Conservation (phyloP, 345 rosid genomes). For the Rhizophora apiculata region DNA sequence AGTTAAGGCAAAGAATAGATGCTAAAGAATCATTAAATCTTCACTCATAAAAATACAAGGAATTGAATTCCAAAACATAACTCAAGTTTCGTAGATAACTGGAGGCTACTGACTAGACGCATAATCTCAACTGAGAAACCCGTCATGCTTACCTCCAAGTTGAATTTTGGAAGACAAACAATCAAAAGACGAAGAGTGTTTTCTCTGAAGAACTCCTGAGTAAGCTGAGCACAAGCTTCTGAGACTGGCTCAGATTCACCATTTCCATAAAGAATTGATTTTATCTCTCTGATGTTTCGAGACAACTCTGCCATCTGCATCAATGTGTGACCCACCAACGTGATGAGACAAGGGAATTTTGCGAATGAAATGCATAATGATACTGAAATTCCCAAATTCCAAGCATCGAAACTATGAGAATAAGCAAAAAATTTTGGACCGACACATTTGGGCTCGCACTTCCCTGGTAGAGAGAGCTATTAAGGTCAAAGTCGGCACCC, state of each 20-base stretch:
- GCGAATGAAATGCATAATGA: not conserved
- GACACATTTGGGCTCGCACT: too few relatives aligned
- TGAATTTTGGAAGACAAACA: conserved; percentile 72
- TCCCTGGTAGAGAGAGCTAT: too few relatives aligned
- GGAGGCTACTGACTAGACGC: not conserved
- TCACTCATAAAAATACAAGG: not conserved
- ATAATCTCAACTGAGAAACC: not conserved
- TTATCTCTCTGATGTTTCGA: conserved; percentile 77
- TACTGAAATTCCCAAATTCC: not conserved
- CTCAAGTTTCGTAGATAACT: not conserved
- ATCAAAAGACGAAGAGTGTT: conserved; percentile 74
- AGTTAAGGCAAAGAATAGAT: not conserved
- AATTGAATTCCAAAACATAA: not conserved
- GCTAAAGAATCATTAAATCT: not conserved
- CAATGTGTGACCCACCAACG: not conserved
- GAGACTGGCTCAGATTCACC: conserved; percentile 94
- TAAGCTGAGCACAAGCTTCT: conserved; percentile 85
- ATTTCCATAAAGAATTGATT: conserved; percentile 84
- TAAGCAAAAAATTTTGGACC: not conserved
- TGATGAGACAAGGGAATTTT: not conserved
- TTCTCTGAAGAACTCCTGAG: conserved; percentile 92
- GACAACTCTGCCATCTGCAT: conserved; percentile 76
- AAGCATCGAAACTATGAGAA: not conserved
- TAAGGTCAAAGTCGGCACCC: too few relatives aligned
- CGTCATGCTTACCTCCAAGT: conserved; percentile 64